A percentile compares a stretch with the other conserved stretches of the same genome.
phyloP scores from a whole-genome alignment of 768 basidiomycete genomes.

The Plicaturopsis crispa region DNA sequence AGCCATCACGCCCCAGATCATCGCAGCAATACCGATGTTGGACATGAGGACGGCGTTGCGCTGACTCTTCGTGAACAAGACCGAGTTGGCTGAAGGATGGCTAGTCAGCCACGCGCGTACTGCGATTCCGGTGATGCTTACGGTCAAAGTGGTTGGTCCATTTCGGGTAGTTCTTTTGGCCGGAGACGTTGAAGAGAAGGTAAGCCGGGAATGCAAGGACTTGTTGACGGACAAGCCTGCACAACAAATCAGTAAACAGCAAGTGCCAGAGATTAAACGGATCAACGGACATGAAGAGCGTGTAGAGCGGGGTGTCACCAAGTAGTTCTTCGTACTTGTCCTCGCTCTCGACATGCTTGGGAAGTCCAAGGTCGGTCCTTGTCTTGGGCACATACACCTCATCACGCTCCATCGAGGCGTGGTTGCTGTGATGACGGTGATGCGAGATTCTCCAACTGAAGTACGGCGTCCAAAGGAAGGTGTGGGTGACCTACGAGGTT shows the following conservation, averaged over 20 bases:
- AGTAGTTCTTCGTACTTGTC: constrained; percentile 49
- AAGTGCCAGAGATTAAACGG: no score
- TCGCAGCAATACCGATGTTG: constrained; percentile 46
- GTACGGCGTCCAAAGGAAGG: constrained; percentile 14
- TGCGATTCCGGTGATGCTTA: constrained; percentile 24
- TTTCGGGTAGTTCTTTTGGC: constrained; percentile 49
- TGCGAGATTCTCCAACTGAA: constrained; percentile 19
- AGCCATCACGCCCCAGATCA: constrained; percentile 32
- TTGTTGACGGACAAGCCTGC: constrained; percentile 51
- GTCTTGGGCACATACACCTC: constrained; percentile 33
- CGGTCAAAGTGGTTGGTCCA: constrained; percentile 65
- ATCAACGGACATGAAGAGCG: constrained; percentile 29
- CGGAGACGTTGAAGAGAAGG: constrained; percentile 54
- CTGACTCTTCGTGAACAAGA: constrained; percentile 48
- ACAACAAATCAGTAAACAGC: no score
- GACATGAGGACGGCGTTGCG: constrained; percentile 45
- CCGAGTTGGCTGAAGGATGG: constrained; percentile 36
- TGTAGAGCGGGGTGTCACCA: constrained; percentile 56
- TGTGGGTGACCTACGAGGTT: constrained; percentile 3
- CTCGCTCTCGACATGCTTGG: constrained; percentile 21
- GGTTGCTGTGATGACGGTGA: constrained; percentile 20
- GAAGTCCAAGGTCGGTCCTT: constrained; percentile 27
- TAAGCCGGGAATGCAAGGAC: constrained; percentile 56
- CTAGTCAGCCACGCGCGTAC: neutral
- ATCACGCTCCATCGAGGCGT: constrained; percentile 18